phyloP scores from a whole-genome alignment of 1,139 yeast genomes.

The Meyerozyma smithsonii region DNA sequence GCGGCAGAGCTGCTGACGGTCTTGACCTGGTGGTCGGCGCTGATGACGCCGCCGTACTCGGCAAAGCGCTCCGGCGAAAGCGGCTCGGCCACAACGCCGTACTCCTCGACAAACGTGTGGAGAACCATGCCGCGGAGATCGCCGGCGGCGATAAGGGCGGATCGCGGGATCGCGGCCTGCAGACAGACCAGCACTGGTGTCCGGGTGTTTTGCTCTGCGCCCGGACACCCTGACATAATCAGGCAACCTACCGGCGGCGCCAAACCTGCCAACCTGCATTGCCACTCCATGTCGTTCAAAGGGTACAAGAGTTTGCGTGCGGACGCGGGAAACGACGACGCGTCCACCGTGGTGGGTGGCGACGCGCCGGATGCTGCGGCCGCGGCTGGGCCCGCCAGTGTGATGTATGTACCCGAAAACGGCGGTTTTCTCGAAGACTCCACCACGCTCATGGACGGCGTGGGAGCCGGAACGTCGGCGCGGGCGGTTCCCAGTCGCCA shows the following conservation, averaged over 20 bases:
- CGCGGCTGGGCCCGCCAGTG: slow-evolving; percentile 21
- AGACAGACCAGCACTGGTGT: too few species aligned
- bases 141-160: neutral
- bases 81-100: slow-evolving; percentile 27
- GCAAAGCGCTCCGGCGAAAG: slow-evolving; percentile 40
- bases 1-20: slow-evolving; percentile 45
- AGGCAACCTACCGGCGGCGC: too few species aligned
- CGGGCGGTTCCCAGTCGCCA: slow-evolving; percentile 3
- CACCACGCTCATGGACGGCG: slow-evolving; percentile 26
- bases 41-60: slow-evolving; percentile 42
- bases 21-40: slow-evolving; percentile 42
- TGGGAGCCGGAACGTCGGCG: slow-evolving; percentile 3
- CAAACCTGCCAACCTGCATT: too few species aligned
- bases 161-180: neutral
- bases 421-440: slow-evolving; percentile 23
- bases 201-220: too few species aligned
- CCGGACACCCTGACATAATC: neutral
- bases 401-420: slow-evolving; percentile 31
- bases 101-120: neutral
- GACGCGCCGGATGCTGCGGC: slow-evolving; percentile 7
- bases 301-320: neutral
- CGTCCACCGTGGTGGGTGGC: slow-evolving; percentile 12
- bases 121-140: slow-evolving; percentile 1
- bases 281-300: slow-evolving; percentile 3
- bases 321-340: slow-evolving; percentile 10